Percentiles rank a stretch among this genome's conserved stretches.
Evolutionary conservation across 75 land plant species (phyloP).

Genomic region (Larix kaempferi): DNA sequence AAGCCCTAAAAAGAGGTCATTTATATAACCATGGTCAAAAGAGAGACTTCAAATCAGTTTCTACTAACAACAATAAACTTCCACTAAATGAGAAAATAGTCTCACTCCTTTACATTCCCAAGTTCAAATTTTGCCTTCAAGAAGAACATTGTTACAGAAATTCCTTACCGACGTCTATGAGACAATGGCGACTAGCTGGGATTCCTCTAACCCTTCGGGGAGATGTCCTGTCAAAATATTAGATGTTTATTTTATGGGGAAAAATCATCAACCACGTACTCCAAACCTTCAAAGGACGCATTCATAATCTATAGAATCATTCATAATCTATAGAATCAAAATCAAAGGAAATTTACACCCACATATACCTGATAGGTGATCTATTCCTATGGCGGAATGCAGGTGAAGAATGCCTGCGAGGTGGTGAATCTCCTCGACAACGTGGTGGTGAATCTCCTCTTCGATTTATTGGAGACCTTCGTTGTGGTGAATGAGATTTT

Average conservation of each 20-base stretch:
- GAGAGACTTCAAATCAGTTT: no score
- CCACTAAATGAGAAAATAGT: no score
- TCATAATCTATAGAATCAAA: not conserved
- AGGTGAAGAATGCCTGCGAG: conserved; percentile 82
- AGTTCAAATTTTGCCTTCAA: no score
- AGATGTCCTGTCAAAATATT: conserved; percentile 27
- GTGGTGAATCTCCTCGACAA: conserved; percentile 44
- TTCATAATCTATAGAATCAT: no score
- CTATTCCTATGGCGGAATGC: conserved; percentile 58
- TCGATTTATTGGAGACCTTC: conserved; percentile 52
- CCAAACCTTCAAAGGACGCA: not conserved
- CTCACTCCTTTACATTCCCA: no score
- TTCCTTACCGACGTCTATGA: no score
- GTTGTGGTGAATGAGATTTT: conserved; percentile 50
- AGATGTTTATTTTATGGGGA: not conserved
- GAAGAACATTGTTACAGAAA: no score
- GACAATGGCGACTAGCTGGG: conserved; percentile 62
- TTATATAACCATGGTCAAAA: no score
- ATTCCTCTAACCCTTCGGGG: conserved; percentile 71
- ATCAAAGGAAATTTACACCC: not conserved
- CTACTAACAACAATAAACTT: no score
- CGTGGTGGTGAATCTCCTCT: conserved; percentile 44
- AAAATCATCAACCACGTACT: not conserved
- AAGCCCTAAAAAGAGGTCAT: no score
- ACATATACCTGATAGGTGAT: conserved; percentile 68